Percentiles rank a stretch among this genome's conserved stretches.
Conservation (phyloP, 768 basidiomycete species). For the Mycena leptocephala region DNA sequence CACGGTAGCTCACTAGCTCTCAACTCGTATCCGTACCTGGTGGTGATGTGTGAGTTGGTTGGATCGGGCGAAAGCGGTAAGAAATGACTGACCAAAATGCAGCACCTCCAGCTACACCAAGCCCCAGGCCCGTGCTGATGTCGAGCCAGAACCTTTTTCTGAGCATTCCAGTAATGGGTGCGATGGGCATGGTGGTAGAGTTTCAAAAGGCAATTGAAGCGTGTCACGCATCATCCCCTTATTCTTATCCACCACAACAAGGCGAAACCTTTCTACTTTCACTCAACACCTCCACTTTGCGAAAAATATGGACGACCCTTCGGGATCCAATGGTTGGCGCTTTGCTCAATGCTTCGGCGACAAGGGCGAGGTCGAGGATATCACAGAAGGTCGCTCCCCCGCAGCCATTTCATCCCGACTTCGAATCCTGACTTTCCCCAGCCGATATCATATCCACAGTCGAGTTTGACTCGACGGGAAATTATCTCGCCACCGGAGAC, state of each 20-base stretch:
- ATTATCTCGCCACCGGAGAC: constrained; percentile 99
- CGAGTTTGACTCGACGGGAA: constrained; percentile 99
- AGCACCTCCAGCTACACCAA: constrained; percentile 84
- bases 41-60: constrained; percentile 44
- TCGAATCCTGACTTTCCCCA: constrained; percentile 51
- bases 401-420: constrained; percentile 22
- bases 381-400: constrained; percentile 88
- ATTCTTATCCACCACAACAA: constrained; percentile 25
- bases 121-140: constrained; percentile 79
- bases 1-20: constrained; percentile 73
- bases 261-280: not conserved
- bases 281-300: not conserved
- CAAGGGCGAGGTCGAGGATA: constrained; percentile 99
- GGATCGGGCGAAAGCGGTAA: constrained; percentile 33
- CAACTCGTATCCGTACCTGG: constrained; percentile 89
- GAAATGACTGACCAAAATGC: constrained; percentile 83
- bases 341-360: constrained; percentile 99
- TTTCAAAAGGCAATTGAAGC: constrained; percentile 23
- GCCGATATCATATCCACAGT: constrained; percentile 99
- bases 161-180: constrained; percentile 94
- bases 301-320: constrained; percentile 86
- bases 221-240: constrained; percentile 32
- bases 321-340: constrained; percentile 94
- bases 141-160: constrained; percentile 95
- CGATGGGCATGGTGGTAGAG: constrained; percentile 77